A percentile compares a stretch with the other conserved stretches of the same genome.
Conservation (phyloP, 2,329 filamentous ascomycete species). For the Xenoacremonium recifei region DNA sequence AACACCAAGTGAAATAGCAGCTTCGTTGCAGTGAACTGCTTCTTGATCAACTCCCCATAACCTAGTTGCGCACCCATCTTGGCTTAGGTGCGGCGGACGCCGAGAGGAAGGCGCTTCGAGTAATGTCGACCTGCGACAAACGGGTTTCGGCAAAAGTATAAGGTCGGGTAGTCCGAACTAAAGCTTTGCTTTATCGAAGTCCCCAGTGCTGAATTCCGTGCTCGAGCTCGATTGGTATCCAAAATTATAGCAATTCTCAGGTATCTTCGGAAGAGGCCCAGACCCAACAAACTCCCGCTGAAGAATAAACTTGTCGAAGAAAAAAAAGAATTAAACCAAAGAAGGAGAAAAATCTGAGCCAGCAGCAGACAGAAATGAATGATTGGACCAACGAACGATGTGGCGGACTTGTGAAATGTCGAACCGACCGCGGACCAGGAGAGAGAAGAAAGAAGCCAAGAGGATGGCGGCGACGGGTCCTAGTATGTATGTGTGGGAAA, state of each 20-base stretch:
- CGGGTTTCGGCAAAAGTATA: no score
- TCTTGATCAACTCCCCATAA: constrained; percentile 47
- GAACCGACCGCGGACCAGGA: constrained; percentile 18
- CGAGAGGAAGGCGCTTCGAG: not conserved
- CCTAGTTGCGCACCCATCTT: constrained; percentile 42
- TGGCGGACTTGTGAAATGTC: constrained; percentile 15
- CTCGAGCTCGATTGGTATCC: no score
- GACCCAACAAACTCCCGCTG: not conserved
- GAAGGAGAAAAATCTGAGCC: constrained; percentile 55
- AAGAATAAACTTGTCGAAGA: constrained; percentile 8
- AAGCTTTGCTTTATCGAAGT: no score
- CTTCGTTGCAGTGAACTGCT: constrained; percentile 69
- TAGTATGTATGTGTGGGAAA: no score
- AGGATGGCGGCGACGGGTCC: no score
- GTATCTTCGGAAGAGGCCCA: constrained; percentile 8
- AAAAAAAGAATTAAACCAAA: constrained; percentile 30
- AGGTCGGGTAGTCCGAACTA: no score
- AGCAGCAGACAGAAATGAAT: constrained; percentile 45
- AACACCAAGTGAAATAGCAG: constrained; percentile 79
- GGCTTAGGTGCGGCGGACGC: constrained; percentile 4
- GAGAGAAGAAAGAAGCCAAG: constrained; percentile 15
- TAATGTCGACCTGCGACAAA: constrained; percentile 1
- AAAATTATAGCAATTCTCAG: constrained; percentile 14
- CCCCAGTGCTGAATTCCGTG: no score
- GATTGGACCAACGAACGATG: constrained; percentile 11